These are phyloP conservation scores for Myxozyma geophila DNA, from an alignment of 805 yeast species.

Conservation along the genomic window DNA sequence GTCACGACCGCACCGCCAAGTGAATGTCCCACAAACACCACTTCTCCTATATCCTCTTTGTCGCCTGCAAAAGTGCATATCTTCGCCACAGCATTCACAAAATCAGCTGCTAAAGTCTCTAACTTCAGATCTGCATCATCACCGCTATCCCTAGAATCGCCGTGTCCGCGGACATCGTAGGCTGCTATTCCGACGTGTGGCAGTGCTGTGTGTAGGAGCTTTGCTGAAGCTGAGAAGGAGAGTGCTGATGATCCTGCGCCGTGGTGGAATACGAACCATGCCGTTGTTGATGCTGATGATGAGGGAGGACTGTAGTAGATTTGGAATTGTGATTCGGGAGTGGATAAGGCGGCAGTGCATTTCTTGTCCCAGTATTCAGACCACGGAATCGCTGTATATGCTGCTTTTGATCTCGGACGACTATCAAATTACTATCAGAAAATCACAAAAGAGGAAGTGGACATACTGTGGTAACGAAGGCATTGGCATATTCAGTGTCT, in stretches of 20 bases:
- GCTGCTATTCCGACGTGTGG: conserved; percentile 64
- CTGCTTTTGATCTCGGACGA: conserved; percentile 2
- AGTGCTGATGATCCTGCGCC: conserved; percentile 93
- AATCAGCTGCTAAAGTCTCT: conserved; percentile 62
- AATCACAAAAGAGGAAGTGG: not conserved
- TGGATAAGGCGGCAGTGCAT: not conserved
- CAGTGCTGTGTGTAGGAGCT: conserved; percentile 32
- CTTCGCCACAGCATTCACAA: conserved; percentile 52
- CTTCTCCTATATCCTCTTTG: conserved; percentile 36
- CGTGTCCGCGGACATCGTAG: conserved; percentile 89
- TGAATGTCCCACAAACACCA: conserved; percentile 84
- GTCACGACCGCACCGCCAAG: conserved; percentile 89
- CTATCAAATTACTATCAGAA: not conserved
- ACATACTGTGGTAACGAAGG: not conserved
- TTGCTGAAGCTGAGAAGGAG: conserved; percentile 59
- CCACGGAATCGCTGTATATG: conserved; percentile 12
- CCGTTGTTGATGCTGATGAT: conserved; percentile 6
- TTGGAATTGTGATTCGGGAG: conserved; percentile 3
- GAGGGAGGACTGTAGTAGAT: conserved; percentile 25
- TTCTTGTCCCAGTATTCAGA: conserved; percentile 6
- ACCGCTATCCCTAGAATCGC: conserved; percentile 49
- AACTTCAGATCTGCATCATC: conserved; percentile 51
- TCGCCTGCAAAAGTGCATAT: conserved; percentile 44
- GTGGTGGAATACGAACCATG: conserved; percentile 75
- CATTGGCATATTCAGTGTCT: not conserved